These are phyloP conservation scores for Coemansia aciculifera DNA, from an alignment of 192 early-diverging fungal species.

Conservation along the genomic window DNA sequence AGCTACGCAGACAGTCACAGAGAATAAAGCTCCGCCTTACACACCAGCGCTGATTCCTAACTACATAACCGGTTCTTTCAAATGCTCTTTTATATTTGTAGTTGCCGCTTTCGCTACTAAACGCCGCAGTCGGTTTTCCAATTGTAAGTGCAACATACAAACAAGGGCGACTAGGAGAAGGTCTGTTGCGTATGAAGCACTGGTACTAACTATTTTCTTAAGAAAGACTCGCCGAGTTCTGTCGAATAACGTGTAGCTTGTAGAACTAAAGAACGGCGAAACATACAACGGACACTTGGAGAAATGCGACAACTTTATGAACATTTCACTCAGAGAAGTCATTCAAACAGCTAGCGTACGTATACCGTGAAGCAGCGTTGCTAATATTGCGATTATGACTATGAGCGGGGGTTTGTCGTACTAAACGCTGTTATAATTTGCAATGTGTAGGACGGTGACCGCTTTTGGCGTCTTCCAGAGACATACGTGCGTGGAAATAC, in stretches of 20 bases:
- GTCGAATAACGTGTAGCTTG: constrained; percentile 56
- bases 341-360: constrained; percentile 86
- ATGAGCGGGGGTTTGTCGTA: background rate
- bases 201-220: background rate
- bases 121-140: constrained; percentile 83
- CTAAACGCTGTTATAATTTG: background rate
- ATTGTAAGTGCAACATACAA: constrained; percentile 57
- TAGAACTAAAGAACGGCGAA: constrained; percentile 98
- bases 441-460: constrained; percentile 75
- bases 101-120: constrained; percentile 91
- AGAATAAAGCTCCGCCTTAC: background rate
- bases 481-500: constrained; percentile 93
- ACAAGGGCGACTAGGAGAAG: background rate
- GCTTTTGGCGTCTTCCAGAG: constrained; percentile 89
- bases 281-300: constrained; percentile 98
- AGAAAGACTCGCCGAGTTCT: background rate
- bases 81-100: constrained; percentile 26
- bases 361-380: background rate
- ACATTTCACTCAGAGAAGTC: constrained; percentile 90
- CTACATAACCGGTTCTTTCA: background rate
- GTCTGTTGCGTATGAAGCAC: background rate
- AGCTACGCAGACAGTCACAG: background rate
- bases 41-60: background rate
- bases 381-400: background rate
- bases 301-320: constrained; percentile 98